Evolutionary conservation across 257 asterid species (phyloP), one percentile per base, ranked within the genome.

Genomic region (Paulownia fortunei): DNA sequence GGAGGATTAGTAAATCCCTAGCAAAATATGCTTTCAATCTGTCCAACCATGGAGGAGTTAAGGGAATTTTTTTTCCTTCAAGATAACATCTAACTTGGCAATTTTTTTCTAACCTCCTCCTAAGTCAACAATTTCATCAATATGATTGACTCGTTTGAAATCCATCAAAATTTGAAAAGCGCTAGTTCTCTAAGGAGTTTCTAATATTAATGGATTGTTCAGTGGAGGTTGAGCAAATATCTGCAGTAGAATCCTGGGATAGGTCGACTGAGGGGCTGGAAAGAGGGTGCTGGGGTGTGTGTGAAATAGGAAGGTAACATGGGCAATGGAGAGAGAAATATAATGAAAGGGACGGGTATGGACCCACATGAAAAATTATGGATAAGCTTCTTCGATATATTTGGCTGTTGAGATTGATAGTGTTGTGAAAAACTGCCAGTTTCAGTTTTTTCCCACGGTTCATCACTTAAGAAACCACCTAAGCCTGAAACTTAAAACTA

Each of bases 181-280:
- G 47, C 47, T 41, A 41, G 47, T 41, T 12, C 41, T 10, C 2
- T 41, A 26, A 63, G 23, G 69, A 47, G 72, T 12, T 18, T 63
- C 39, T 19, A 60, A 2, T 8, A 41, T 4, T 19, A 56, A 59
- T 46, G 47, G 34, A 18, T 62, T 32, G 66, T 24, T 18, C 41
- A 23, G 0, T 47, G 62, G 51, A 74, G 69, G 19, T 47, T 32
- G 56, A 30, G 21, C 60, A 46, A 52, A 72, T 47, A 72, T 58
- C 62, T 37, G 27, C n/a, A 46, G 52, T 9, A 59, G 10, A 61
- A 62, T 30, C 46, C 44, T 46, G 12, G 47, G 46, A 39, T 42
- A 42, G 44, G 69, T 7, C 11, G 19, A 4, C 30, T 8, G 3
- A 12, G 73, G 55, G 27, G 30, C 6, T 3, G 10, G 21, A 24